Base-by-base conservation (phyloP, 2,329 filamentous ascomycete genomes). In the Helicocarpus griseus region DNA sequence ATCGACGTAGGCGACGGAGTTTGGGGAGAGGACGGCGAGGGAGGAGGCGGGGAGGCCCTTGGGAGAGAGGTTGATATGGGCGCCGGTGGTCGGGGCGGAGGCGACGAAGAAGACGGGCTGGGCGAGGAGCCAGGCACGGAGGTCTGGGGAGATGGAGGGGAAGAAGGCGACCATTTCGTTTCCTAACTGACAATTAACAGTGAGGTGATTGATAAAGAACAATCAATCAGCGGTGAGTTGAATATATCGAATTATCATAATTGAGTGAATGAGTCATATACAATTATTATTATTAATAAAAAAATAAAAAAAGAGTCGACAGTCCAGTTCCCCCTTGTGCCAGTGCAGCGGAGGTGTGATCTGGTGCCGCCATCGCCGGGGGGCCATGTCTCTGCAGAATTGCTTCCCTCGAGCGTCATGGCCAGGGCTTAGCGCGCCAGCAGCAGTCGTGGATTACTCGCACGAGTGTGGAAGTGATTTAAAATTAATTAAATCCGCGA, bases 41-140 rank as follows among this genome's bases (percentile, higher is more conserved):
- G 82, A 82, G n/a, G 76, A 70, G 17, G 77, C 73, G 0, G 80
- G 72, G 21, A 84, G 75, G 46, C 86, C 86, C 67, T 90, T 89
- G 46, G 87, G 85, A 0, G 85, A 89, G 51, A 89, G 70, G 61
- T 90, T 90, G 71, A 90, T 74, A 69, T 90, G 86, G 1, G 72
- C 68, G 19, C 79, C 82, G n/a, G 76, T 75, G 24, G 81, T 76
- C 0, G 86, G 85, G 0, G 86, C 85, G 13, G 83, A 86, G 38
- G 81, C 83, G 9, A 86, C 83, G 73, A 85, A 89, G 76, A 89
- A 89, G 60, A 90, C 71, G 51, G 82, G 79, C 60, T 90, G 86
- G 9, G 72, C 66, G 45, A 82, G 73, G 48, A 82, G 78, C 83
- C 85, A 89, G 38, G 73, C 67, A 52, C 75, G 72, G 31, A 87